Evolutionary conservation across 2,329 filamentous ascomycete species (phyloP), one percentile per base, ranked within the genome.

Genomic region (Diaporthe sp.): DNA sequence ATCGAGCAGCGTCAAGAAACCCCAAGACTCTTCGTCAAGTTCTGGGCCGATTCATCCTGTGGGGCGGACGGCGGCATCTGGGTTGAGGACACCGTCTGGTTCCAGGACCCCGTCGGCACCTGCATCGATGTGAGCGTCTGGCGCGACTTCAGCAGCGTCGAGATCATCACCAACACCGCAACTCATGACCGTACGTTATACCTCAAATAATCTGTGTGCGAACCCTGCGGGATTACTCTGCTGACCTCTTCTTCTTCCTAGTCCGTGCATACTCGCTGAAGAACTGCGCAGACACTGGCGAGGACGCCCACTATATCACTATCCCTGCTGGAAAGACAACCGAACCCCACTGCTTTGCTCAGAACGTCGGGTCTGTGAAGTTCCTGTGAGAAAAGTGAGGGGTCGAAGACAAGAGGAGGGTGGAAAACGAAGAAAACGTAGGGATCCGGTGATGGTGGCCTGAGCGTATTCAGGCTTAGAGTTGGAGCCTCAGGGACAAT

Each of bases 1-100:
- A 15, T 68, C 22, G 65, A 68, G 31, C 65, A 68, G 65, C 65
- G 65, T 42, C 65, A 68, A 39, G 65, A 53, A 9, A 31, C 65
- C 3, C 22, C 22, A 22, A 53, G 65, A 49, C 39, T 68, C 31
- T 39, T 28, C 15, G 65, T n/a, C 46, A 68, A 53, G 7, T 68
- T 37, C 65, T 68, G 65, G 65, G n/a, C 13, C n/a, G 46, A 68
- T 8, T 39, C 46, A 5, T 19, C 65, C 6, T 68, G 65, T 39
- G 65, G 62, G 8, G 62, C 28, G 13, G 62, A 68, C 10, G 62
- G 65, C 13, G 65, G 65, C 17, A 37, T 3, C 15, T 42, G 31
- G 31, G 49, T 68, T 15, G 65, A 68, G 22, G 65, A 68, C 15
- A 39, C 22, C 25, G 65, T 68, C 31, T 68, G 65, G 65, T 7